phyloP scores from a whole-genome alignment of 495 filamentous ascomycete species.

The Neurospora sp. region DNA sequence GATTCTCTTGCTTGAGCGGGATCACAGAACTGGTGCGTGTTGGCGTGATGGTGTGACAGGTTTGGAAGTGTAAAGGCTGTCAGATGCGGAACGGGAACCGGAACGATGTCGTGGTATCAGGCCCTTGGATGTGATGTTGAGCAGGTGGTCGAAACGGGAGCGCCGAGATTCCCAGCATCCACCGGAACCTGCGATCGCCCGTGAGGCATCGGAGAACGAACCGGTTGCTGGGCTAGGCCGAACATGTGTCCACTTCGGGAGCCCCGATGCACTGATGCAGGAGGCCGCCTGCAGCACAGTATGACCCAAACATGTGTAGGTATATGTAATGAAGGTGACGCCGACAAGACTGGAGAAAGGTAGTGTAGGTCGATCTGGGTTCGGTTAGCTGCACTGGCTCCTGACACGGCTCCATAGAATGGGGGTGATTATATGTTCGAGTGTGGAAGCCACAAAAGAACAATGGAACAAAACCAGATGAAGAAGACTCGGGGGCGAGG shows the following conservation, averaged over 20 bases:
- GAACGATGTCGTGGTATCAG: background rate
- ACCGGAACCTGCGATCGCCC: background rate
- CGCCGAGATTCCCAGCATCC: background rate
- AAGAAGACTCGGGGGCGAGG: background rate
- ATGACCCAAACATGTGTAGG: background rate
- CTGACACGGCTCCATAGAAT: background rate
- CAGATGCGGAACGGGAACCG: background rate
- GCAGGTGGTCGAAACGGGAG: background rate
- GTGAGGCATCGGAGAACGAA: background rate
- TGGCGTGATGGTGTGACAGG: background rate
- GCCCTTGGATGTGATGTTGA: background rate
- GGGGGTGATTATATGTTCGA: background rate
- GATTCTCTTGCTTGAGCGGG: background rate
- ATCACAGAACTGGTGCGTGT: background rate
- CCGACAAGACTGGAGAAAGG: background rate
- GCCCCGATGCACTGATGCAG: background rate
- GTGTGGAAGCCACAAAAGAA: background rate
- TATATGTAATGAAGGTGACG: background rate
- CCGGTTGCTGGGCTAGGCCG: background rate
- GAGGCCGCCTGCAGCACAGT: background rate
- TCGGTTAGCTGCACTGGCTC: background rate
- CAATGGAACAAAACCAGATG: background rate
- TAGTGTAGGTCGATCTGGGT: background rate
- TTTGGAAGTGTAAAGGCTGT: background rate
- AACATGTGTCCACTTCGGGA: background rate